Conservation (phyloP, 1,139 yeast species). For the Sugiyamaella castrensis region DNA sequence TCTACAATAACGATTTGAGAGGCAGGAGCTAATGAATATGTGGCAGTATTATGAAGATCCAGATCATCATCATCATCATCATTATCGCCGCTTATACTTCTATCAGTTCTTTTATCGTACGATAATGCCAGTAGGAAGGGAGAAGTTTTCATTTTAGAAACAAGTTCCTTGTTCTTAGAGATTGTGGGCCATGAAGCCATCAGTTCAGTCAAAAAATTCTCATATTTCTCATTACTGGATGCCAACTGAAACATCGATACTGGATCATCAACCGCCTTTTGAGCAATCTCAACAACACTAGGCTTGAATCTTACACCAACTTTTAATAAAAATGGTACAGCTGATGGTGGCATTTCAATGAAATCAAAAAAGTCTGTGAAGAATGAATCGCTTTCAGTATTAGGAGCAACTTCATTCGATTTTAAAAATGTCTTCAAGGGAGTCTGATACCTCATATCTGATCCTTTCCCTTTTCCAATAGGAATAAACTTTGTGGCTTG, state of each 20-base stretch:
- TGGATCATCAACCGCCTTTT: conserved; percentile 34
- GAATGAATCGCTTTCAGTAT: conserved; percentile 22
- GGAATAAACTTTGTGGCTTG: conserved; percentile 33
- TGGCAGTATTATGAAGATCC: conserved; percentile 18
- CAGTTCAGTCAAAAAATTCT: conserved; percentile 29
- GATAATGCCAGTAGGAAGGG: conserved; percentile 35
- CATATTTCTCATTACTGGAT: conserved; percentile 29
- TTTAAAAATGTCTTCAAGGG: conserved; percentile 31
- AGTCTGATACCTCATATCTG: conserved; percentile 17
- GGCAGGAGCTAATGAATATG: conserved; percentile 24
- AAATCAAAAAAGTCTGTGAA: conserved; percentile 35
- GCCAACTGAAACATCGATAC: conserved; percentile 31
- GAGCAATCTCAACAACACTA: conserved; percentile 34
- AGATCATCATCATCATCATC: conserved; percentile 23
- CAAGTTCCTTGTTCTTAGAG: conserved; percentile 22
- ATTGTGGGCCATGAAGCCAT: conserved; percentile 30
- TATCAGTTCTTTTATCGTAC: conserved; percentile 11
- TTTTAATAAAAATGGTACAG: conserved; percentile 34
- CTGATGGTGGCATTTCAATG: conserved; percentile 28
- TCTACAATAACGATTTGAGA: conserved; percentile 39
- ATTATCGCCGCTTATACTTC: not conserved
- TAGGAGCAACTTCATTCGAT: conserved; percentile 3
- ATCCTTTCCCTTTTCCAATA: conserved; percentile 12
- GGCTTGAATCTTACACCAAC: conserved; percentile 41
- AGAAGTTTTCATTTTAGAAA: conserved; percentile 31